Conservation (phyloP, 495 filamentous ascomycete genomes). For the Daldinia vernicosa region DNA sequence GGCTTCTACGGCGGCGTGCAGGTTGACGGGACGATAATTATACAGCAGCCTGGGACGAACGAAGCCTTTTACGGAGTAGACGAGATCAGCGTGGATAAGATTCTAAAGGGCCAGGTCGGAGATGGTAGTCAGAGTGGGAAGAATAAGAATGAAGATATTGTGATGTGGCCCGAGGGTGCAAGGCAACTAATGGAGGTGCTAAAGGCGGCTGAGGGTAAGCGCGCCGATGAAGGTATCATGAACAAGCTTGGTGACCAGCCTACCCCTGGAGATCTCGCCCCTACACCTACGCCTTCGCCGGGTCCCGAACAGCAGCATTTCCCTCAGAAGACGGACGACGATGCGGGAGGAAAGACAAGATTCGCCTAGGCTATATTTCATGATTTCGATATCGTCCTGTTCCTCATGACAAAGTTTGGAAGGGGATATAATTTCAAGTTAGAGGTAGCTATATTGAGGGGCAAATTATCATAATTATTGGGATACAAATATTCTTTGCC, state of each 20-base stretch:
- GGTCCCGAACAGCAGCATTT: constrained; percentile 7
- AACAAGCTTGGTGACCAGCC: constrained; percentile 52
- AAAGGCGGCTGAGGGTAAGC: constrained; percentile 72
- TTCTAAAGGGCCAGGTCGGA: constrained; percentile 69
- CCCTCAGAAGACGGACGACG: neutral
- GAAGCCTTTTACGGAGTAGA: constrained; percentile 74
- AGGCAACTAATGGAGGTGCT: constrained; percentile 69
- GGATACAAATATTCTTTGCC: no score
- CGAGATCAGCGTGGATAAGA: constrained; percentile 64
- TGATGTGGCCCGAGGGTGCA: constrained; percentile 49
- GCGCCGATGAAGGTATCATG: constrained; percentile 64
- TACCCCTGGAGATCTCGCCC: constrained; percentile 70
- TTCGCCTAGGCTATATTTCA: constrained; percentile 9
- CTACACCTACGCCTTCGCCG: constrained; percentile 36
- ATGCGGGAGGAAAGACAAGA: constrained; percentile 14
- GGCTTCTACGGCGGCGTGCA: constrained; percentile 80
- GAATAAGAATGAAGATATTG: constrained; percentile 8
- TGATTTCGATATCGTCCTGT: neutral
- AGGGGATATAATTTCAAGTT: neutral
- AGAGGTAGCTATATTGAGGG: no score
- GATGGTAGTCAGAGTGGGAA: neutral
- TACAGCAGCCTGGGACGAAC: constrained; percentile 80
- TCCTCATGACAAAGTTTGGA: neutral
- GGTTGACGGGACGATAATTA: constrained; percentile 77
- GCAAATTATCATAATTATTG: no score